Evolutionary conservation across 108 stramenopile species (phyloP).

Genomic region (Cyclostephanos invisitatus): DNA sequence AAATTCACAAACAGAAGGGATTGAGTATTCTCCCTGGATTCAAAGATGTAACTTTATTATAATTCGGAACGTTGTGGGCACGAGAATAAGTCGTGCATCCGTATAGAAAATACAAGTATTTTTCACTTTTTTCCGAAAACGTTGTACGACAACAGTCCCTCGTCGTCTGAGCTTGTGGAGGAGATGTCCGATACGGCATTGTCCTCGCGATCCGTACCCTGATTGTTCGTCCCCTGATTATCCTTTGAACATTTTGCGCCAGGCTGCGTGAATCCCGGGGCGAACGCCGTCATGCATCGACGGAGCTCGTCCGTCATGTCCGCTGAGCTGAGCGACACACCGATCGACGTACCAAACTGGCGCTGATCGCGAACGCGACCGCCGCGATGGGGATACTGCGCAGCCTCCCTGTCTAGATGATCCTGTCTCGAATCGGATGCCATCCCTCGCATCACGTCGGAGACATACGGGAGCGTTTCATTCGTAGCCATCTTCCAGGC

Average conservation of each 20-base stretch:
- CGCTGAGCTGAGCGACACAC: slow-evolving; percentile 20
- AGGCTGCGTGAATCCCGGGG: slow-evolving; percentile 2
- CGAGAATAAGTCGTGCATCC: not conserved
- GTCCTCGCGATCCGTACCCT: not conserved
- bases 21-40: too few relatives aligned
- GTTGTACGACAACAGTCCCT: slow-evolving; percentile 35
- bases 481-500: not conserved
- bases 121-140: slow-evolving; percentile 34
- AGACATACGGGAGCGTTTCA: not conserved
- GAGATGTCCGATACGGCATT: slow-evolving; percentile 11
- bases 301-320: slow-evolving; percentile 6
- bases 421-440: slow-evolving; percentile 3
- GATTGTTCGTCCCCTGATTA: not conserved
- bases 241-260: not conserved
- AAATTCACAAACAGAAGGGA: not conserved
- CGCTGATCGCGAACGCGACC: slow-evolving; percentile 36
- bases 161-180: slow-evolving; percentile 35
- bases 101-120: not conserved
- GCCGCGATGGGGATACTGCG: slow-evolving; percentile 18
- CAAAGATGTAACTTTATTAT: too few relatives aligned
- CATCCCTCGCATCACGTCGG: slow-evolving; percentile 7
- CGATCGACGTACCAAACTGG: slow-evolving; percentile 45
- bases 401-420: slow-evolving; percentile 1
- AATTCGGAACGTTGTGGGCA: not conserved
- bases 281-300: not conserved